phyloP scores from a whole-genome alignment of 345 rosid genomes.

The Brassica carinata region DNA sequence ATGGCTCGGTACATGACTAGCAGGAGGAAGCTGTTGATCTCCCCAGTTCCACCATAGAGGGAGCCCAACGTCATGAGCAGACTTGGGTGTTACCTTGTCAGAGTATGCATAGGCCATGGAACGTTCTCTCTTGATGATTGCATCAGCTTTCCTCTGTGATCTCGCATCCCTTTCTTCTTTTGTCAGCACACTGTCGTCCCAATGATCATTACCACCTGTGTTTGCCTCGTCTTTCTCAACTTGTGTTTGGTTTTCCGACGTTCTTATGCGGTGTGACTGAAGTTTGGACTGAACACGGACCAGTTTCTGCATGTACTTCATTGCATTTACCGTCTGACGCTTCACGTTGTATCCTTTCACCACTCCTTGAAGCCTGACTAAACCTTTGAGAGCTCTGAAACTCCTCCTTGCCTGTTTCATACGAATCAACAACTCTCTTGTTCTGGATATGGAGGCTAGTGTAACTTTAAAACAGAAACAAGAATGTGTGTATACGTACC shows the following conservation, averaged over 20 bases:
- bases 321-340: slow-evolving; percentile 83
- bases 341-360: slow-evolving; percentile 86
- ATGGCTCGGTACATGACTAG: slow-evolving; percentile 50
- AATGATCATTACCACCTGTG: slow-evolving; percentile 54
- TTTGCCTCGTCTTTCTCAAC: slow-evolving; percentile 48
- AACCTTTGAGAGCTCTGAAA: slow-evolving; percentile 86
- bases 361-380: slow-evolving; percentile 95
- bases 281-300: slow-evolving; percentile 93
- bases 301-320: slow-evolving; percentile 88
- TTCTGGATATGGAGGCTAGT: not conserved
- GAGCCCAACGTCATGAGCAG: slow-evolving; percentile 54
- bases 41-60: slow-evolving; percentile 99
- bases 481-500: not conserved
- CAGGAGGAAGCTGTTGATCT: slow-evolving; percentile 66
- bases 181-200: slow-evolving; percentile 90
- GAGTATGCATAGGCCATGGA: slow-evolving; percentile 93
- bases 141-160: slow-evolving; percentile 73
- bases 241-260: slow-evolving; percentile 76
- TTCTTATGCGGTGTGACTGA: slow-evolving; percentile 84
- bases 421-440: slow-evolving; percentile 3
- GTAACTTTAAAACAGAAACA: slow-evolving; percentile 10
- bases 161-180: slow-evolving; percentile 81
- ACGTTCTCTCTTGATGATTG: slow-evolving; percentile 78
- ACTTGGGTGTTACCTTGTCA: slow-evolving; percentile 64
- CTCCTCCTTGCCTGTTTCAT: slow-evolving; percentile 80